Evolutionary conservation across 345 rosid species (phyloP).

Genomic region (Eucalyptus globulus): DNA sequence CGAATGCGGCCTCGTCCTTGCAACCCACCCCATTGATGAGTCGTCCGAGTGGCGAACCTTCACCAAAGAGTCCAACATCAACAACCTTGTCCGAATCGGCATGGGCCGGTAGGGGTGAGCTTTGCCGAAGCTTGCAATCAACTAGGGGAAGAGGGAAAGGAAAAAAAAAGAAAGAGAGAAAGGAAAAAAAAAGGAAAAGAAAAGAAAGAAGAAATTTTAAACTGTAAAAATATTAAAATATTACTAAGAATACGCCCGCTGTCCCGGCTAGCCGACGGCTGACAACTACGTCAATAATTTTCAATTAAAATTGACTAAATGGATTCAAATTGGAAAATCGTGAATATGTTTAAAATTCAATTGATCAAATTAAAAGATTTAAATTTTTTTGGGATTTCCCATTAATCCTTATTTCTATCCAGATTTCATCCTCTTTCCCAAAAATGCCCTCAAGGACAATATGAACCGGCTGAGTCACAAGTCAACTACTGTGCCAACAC

Average conservation of each 20-base stretch:
- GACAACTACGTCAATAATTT: no score
- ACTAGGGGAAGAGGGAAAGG: not conserved
- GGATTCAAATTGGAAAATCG: not conserved
- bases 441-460: not conserved
- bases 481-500: not conserved
- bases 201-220: no score
- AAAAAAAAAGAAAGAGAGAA: accelerated
- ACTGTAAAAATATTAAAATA: no score
- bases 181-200: no score
- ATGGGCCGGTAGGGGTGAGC: not conserved
- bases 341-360: not conserved
- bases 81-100: not conserved
- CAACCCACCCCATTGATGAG: not conserved
- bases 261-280: accelerated
- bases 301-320: no score
- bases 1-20: not conserved
- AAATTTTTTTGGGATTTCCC: not conserved
- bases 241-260: no score
- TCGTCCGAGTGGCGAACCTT: not conserved
- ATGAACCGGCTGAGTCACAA: not conserved
- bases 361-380: not conserved
- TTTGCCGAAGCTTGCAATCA: not conserved
- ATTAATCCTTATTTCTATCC: not conserved
- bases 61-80: not conserved
- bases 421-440: not conserved